Base-by-base conservation (phyloP, 75 land plant species). In the Cupressus sempervirens region DNA sequence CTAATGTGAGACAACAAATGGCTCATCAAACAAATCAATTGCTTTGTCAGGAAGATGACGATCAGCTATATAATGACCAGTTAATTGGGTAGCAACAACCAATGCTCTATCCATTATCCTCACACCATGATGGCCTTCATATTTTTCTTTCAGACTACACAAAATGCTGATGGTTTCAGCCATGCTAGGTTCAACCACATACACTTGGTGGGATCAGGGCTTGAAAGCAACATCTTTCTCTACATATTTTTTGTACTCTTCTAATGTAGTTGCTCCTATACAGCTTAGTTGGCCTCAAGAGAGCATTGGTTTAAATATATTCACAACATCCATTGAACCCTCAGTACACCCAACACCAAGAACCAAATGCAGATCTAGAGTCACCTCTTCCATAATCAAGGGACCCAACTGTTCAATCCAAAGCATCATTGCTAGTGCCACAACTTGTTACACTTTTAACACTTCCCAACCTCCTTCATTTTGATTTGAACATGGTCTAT, bases 191-290 rank as follows among this genome's bases (percentile, higher is more conserved):
- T 48, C 52, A 11, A 13, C 52, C 52, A 48, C 52, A 11, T 48
- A 48, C 52, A 48, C 52, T 13, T 48, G 52, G 10, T 97, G 99
- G 62, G 96, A 97, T 68, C 99, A 77, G 40, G 98, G 91, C 89
- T 97, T 98, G 83, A 97, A 97, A 4, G 99, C 98, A 13, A 98
- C 99, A 93, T 97, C 98, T 83, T 97, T 97, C 89, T 94, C 99
- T 35, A 97, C 99, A 85, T 97, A 97, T 86, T 97, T 56, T 18
- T 6, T 20, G 13, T 56, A 56, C 23, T 56, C 62, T 4, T 56
- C 62, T 16, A 56, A 16, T 56, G 62, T 56, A 56, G 62, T 20
- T 58, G 96, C 99, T 52, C 99, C 99, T 84, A 97, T 93, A 86
- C 99, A 97, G n/a, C 99, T 84, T 0, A 97, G 89, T 84, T 94